Evolutionary conservation across 2,329 filamentous ascomycete species (phyloP).

Genomic region (Xylariaceae sp.): DNA sequence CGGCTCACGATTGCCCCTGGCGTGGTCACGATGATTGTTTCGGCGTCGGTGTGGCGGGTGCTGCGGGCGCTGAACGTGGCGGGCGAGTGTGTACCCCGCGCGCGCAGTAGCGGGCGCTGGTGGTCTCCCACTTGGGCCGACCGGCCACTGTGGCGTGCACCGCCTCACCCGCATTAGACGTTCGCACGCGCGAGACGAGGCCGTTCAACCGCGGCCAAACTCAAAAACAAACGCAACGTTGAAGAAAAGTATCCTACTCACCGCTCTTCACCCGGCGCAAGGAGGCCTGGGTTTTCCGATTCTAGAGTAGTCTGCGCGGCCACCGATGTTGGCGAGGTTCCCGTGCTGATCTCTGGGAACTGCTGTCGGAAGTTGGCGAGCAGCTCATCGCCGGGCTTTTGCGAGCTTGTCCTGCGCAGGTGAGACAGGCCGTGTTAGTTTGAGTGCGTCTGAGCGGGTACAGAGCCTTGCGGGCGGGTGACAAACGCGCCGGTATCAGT

Average conservation of each 20-base stretch:
- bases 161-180: constrained; percentile 18
- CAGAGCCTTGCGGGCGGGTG: not conserved
- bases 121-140: constrained; percentile 7
- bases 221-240: constrained; percentile 2
- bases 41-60: too few species aligned
- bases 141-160: constrained; percentile 11
- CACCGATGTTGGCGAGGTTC: constrained; percentile 27
- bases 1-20: too few species aligned
- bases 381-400: constrained; percentile 81
- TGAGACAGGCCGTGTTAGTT: constrained; percentile 9
- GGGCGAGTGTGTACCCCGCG: constrained; percentile 24
- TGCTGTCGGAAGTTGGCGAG: constrained; percentile 76
- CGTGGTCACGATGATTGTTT: too few species aligned
- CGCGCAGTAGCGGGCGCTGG: constrained; percentile 8
- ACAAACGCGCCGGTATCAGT: not conserved
- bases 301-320: constrained; percentile 29
- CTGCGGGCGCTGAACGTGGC: too few species aligned
- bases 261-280: constrained; percentile 20
- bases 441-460: constrained; percentile 1
- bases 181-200: too few species aligned
- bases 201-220: not conserved
- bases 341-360: constrained; percentile 65
- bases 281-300: constrained; percentile 23
- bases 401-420: constrained; percentile 58
- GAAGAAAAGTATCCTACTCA: constrained; percentile 15